phyloP scores from a whole-genome alignment of 1,139 yeast species.

The Wickerhamomyces sp. region DNA sequence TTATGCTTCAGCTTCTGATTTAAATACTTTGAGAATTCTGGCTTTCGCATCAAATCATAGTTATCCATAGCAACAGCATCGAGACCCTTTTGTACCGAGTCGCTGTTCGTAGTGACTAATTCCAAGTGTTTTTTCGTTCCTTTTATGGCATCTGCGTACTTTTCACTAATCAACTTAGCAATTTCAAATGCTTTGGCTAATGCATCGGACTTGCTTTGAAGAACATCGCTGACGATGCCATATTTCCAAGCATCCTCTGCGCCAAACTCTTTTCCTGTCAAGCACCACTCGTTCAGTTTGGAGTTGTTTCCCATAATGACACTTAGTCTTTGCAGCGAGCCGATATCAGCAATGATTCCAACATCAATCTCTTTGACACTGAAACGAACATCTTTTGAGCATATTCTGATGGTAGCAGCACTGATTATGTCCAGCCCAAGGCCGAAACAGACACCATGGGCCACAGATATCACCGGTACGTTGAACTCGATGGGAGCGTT shows the following conservation, averaged over 20 bases:
- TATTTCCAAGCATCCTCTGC: constrained; percentile 51
- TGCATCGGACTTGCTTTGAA: constrained; percentile 46
- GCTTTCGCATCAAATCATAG: constrained; percentile 25
- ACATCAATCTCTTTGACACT: constrained; percentile 68
- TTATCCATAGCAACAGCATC: constrained; percentile 51
- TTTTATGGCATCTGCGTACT: constrained; percentile 55
- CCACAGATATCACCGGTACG: constrained; percentile 38
- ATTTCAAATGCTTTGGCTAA: constrained; percentile 44
- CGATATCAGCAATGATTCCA: constrained; percentile 80
- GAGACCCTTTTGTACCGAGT: constrained; percentile 45
- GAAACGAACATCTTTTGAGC: constrained; percentile 48
- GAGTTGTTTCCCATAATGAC: constrained; percentile 51
- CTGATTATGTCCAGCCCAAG: constrained; percentile 65
- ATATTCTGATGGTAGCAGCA: constrained; percentile 55
- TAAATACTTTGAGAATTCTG: constrained; percentile 8
- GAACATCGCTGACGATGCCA: constrained; percentile 52
- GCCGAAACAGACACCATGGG: constrained; percentile 51
- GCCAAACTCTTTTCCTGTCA: constrained; percentile 56
- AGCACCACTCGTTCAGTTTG: constrained; percentile 55
- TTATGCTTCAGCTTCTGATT: constrained; percentile 2
- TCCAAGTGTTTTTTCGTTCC: constrained; percentile 64
- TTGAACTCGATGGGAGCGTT: constrained; percentile 36
- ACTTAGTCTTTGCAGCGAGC: constrained; percentile 69
- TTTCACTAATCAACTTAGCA: constrained; percentile 45
- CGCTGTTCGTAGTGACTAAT: constrained; percentile 43